Evolutionary conservation across 306 rosid species (phyloP).

Genomic region (Trifolium repens): DNA sequence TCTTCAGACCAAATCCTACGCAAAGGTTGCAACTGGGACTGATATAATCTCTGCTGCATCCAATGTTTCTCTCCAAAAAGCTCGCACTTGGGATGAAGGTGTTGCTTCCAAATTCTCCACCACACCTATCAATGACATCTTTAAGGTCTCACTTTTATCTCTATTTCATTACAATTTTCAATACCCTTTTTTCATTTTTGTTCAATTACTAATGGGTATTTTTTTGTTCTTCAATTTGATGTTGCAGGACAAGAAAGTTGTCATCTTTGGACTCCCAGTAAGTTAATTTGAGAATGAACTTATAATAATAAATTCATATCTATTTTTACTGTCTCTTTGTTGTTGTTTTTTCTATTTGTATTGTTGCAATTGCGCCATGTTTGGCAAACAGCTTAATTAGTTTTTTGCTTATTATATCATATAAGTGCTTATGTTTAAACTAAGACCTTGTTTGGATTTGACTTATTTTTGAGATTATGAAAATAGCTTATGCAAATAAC

Average conservation of each 20-base stretch:
- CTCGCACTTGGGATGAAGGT: conserved; percentile 94
- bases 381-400: no score
- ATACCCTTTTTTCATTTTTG: neutral
- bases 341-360: neutral
- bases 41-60: conserved; percentile 77
- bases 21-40: conserved; percentile 65
- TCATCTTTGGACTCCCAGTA: conserved; percentile 97
- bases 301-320: neutral
- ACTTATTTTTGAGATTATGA: no score
- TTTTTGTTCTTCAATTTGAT: conserved; percentile 29
- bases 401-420: no score
- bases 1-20: conserved; percentile 51
- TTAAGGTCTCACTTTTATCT: conserved; percentile 59
- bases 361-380: no score
- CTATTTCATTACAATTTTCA: neutral
- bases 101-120: conserved; percentile 85
- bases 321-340: neutral
- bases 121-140: conserved; percentile 77
- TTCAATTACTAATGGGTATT: conserved; percentile 21
- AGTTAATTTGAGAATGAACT: conserved; percentile 39
- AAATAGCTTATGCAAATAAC: no score
- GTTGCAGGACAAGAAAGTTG: conserved; percentile 81
- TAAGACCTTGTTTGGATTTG: no score
- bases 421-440: neutral
- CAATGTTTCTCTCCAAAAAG: conserved; percentile 83